phyloP scores from a whole-genome alignment of 176 grass and related monocot genomes.

The Rhynchospora pubera region DNA sequence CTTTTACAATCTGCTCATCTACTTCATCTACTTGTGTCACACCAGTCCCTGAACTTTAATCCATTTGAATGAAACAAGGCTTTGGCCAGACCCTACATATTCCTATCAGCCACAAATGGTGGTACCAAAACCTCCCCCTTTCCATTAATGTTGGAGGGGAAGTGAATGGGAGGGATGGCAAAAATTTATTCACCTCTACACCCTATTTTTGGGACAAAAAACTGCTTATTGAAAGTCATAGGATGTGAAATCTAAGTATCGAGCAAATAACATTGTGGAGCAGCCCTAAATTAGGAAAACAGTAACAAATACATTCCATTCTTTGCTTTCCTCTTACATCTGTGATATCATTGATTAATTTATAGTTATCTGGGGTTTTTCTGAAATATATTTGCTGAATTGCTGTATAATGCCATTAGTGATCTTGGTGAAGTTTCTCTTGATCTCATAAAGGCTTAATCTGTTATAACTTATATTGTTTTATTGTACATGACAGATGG shows the following conservation, averaged over 20 bases:
- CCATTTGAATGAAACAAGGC: background rate
- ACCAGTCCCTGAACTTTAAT: background rate
- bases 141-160: no score
- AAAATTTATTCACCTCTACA: no score
- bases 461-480: background rate
- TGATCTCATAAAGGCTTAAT: background rate
- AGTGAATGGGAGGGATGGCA: no score
- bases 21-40: background rate
- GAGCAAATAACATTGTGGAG: no score
- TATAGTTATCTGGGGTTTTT: background rate
- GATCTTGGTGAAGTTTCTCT: background rate
- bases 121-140: background rate
- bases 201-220: no score
- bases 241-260: no score
- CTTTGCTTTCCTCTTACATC: background rate
- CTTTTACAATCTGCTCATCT: background rate
- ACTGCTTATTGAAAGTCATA: no score
- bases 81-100: background rate
- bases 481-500: slow-evolving; percentile 40
- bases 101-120: background rate
- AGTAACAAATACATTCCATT: background rate
- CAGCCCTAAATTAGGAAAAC: background rate
- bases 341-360: background rate
- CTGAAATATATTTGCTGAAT: background rate
- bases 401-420: background rate